Conservation (phyloP, 1,284 basidiomycete species). For the Cutaneotrichosporon sp. region DNA sequence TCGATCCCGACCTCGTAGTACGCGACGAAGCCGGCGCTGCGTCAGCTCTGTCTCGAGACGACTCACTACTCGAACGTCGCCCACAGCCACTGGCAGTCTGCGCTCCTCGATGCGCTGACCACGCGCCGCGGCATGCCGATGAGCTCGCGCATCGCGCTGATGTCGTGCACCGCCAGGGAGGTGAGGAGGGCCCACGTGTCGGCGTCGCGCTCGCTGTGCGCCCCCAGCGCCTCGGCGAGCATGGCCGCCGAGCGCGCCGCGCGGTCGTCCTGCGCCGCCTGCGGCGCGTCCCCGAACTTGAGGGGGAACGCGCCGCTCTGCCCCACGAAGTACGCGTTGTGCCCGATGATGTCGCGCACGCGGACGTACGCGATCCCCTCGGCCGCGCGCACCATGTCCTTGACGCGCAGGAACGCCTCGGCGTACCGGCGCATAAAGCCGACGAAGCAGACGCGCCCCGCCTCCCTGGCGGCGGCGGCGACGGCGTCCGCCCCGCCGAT, state of each 20-base stretch:
- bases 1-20: constrained; percentile 51
- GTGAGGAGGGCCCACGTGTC: constrained; percentile 47
- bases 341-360: constrained; percentile 55
- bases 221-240: constrained; percentile 36
- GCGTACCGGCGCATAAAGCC: constrained; percentile 56
- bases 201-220: constrained; percentile 27
- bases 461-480: constrained; percentile 25
- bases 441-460: constrained; percentile 37
- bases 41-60: not conserved
- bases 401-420: constrained; percentile 47
- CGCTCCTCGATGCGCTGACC: constrained; percentile 32
- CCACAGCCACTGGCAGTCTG: constrained; percentile 16
- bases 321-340: constrained; percentile 50
- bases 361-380: constrained; percentile 26
- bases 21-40: constrained; percentile 37
- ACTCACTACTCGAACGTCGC: constrained; percentile 23
- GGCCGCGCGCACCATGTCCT: constrained; percentile 34
- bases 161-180: constrained; percentile 51
- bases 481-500: constrained; percentile 31
- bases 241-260: constrained; percentile 13
- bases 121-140: constrained; percentile 48
- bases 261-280: constrained; percentile 27
- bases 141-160: constrained; percentile 55
- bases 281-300: constrained; percentile 41
- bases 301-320: constrained; percentile 21